A percentile compares a stretch with the other conserved stretches of the same genome.
Evolutionary conservation across 2,329 filamentous ascomycete species (phyloP).

Genomic region (Botryotinia calthae): DNA sequence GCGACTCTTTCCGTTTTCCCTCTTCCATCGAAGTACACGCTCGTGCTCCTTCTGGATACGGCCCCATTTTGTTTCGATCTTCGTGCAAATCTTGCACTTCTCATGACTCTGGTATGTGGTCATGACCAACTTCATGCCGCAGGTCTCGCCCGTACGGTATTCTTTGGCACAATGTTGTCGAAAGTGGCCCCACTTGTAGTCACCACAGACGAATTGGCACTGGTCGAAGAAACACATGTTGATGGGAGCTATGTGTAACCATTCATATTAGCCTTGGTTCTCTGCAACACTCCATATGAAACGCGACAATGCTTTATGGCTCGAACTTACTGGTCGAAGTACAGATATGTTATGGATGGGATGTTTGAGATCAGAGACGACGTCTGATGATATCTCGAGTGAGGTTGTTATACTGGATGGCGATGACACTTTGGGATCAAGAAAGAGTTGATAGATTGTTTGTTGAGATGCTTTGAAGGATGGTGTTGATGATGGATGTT

Average conservation of each 20-base stretch:
- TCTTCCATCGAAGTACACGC: slow-evolving; percentile 74
- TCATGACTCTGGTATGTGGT: slow-evolving; percentile 58
- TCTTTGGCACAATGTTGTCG: slow-evolving; percentile 90
- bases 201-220: slow-evolving; percentile 78
- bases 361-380: background rate
- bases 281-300: slow-evolving; percentile 24
- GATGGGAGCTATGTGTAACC: slow-evolving; percentile 32
- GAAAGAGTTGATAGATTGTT: slow-evolving; percentile 24
- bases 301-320: slow-evolving; percentile 18
- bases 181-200: slow-evolving; percentile 95
- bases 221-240: slow-evolving; percentile 96
- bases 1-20: slow-evolving; percentile 53
- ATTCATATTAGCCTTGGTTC: slow-evolving; percentile 26
- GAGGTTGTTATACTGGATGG: slow-evolving; percentile 12
- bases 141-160: slow-evolving; percentile 94
- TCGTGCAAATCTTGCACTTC: slow-evolving; percentile 82
- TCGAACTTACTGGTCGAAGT: slow-evolving; percentile 32
- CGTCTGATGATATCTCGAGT: slow-evolving; percentile 8
- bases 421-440: slow-evolving; percentile 26
- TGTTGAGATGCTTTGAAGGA: slow-evolving; percentile 24
- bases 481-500: slow-evolving; percentile 30
- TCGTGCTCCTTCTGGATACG: slow-evolving; percentile 70
- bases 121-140: slow-evolving; percentile 88
- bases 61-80: slow-evolving; percentile 81
- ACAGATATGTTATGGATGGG: slow-evolving; percentile 15